phyloP scores from a whole-genome alignment of 106 monocot species.

The Ottelia alismoides region DNA sequence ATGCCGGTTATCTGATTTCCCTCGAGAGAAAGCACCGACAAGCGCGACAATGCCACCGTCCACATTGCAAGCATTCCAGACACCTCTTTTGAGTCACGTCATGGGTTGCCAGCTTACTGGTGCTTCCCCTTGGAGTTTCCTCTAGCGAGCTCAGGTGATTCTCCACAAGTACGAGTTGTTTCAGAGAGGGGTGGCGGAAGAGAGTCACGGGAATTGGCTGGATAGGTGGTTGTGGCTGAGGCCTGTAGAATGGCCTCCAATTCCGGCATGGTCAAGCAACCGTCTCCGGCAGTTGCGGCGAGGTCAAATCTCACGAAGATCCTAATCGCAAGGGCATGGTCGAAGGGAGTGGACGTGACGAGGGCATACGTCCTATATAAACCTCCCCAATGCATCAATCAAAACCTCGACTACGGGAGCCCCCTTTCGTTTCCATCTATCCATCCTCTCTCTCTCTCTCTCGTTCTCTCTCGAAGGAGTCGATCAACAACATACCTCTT shows the following conservation, averaged over 20 bases:
- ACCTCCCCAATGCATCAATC: too few species aligned
- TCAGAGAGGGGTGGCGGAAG: slow-evolving; percentile 40
- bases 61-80: slow-evolving; percentile 32
- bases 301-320: too few species aligned
- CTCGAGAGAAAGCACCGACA: slow-evolving; percentile 36
- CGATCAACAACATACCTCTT: too few species aligned
- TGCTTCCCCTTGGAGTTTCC: slow-evolving; percentile 2
- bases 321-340: slow-evolving; percentile 33
- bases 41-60: slow-evolving; percentile 31
- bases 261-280: too few species aligned
- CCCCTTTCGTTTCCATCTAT: too few species aligned
- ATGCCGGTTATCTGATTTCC: slow-evolving; percentile 44
- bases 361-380: slow-evolving; percentile 16
- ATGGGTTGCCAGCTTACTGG: slow-evolving; percentile 27
- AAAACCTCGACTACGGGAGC: too few species aligned
- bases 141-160: slow-evolving; percentile 23
- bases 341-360: slow-evolving; percentile 1
- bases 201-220: slow-evolving; percentile 29
- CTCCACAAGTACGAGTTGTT: slow-evolving; percentile 32
- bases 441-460: too few species aligned
- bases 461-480: too few species aligned
- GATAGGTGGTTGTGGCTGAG: slow-evolving; percentile 33
- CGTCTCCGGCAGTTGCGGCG: too few species aligned
- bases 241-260: too few species aligned
- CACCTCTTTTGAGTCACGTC: slow-evolving; percentile 40